Evolutionary conservation across 1,139 yeast genomes (phyloP), one percentile per base, ranked within the genome.

Genomic region (Zygoascus meyerae): DNA sequence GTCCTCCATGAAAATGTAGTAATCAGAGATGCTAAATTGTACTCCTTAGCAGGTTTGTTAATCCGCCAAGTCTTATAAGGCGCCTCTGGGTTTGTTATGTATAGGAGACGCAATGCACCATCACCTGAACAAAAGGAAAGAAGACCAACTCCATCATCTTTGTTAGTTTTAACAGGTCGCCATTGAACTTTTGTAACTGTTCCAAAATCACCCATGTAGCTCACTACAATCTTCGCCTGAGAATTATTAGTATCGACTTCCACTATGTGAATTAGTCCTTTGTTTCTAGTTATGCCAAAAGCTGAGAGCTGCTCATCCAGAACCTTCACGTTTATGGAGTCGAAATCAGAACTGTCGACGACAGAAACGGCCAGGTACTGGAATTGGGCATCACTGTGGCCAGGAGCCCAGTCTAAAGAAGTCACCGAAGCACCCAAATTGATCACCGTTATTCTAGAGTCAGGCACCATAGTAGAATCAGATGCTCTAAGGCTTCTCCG

Each of bases 61-160:
- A 71, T 59, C 12, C 58, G 60, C n/a, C 61, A 52, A 48, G 58
- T 62, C 28, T 59, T 54, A 1, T 62, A 53, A 37, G 52, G 40
- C 15, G 31, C 18, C 28, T 39, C 43, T 2, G 57, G 53, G 2
- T 52, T 62, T 44, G 73, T 73, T 2, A 57, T 63, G 46, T 74
- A 74, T 42, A 85, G 61, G 2, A 83, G 60, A 47, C 81, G 79
- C 3, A 81, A 64, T 3, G 69, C 63, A 0, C 95, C 95, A 61
- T 83, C 86, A 38, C 79, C 79, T 55, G 78, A 81, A 0, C 74
- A 70, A 12, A 80, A 81, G 1, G 76, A 75, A 14, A 83, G 56
- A 0, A 77, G 62, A 8, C 81, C 67, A 1, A 67, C 50, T 0
- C 57, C 55, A 8, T 54, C 16, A 61, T 49, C 1, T 63, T 37